Conservation (phyloP, 2,329 filamentous ascomycete genomes). For the Diaporthe citri region DNA sequence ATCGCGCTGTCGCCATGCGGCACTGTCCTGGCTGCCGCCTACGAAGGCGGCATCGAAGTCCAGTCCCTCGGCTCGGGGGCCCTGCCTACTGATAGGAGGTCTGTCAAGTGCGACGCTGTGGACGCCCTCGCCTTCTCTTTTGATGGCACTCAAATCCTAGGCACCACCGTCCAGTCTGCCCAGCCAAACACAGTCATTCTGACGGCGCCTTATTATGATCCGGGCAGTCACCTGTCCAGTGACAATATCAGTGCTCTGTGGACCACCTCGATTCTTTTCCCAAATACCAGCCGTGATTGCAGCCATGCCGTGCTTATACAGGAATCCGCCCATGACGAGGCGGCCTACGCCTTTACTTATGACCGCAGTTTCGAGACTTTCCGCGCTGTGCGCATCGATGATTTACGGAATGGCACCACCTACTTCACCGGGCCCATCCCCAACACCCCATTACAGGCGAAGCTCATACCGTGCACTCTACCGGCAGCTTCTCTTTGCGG, state of each 20-base stretch:
- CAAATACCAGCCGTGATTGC: constrained; percentile 82
- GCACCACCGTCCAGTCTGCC: constrained; percentile 75
- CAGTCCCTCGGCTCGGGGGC: constrained; percentile 77
- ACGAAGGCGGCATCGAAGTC: constrained; percentile 90
- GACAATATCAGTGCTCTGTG: constrained; percentile 81
- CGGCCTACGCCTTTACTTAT: constrained; percentile 83
- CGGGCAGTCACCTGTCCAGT: constrained; percentile 73
- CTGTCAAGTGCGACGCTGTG: constrained; percentile 83
- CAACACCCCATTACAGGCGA: constrained; percentile 63
- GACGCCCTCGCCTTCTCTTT: constrained; percentile 81
- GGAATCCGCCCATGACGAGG: constrained; percentile 71
- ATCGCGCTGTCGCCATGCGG: constrained; percentile 86
- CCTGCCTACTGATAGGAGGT: constrained; percentile 75
- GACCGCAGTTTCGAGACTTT: constrained; percentile 83
- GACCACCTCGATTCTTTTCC: constrained; percentile 89
- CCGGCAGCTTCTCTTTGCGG: constrained; percentile 78
- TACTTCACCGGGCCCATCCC: constrained; percentile 82
- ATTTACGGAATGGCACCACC: constrained; percentile 80
- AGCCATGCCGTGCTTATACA: constrained; percentile 81
- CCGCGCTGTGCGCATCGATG: constrained; percentile 80
- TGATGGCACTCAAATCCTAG: constrained; percentile 83
- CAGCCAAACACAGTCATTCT: constrained; percentile 80
- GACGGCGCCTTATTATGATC: constrained; percentile 84
- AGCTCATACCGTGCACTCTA: constrained; percentile 75
- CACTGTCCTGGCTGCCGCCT: constrained; percentile 85